A percentile compares a stretch with the other conserved stretches of the same genome.
These are phyloP conservation scores for Chenopodium quinoa DNA, from an alignment of 148 eudicot species.

Conservation along the genomic window DNA sequence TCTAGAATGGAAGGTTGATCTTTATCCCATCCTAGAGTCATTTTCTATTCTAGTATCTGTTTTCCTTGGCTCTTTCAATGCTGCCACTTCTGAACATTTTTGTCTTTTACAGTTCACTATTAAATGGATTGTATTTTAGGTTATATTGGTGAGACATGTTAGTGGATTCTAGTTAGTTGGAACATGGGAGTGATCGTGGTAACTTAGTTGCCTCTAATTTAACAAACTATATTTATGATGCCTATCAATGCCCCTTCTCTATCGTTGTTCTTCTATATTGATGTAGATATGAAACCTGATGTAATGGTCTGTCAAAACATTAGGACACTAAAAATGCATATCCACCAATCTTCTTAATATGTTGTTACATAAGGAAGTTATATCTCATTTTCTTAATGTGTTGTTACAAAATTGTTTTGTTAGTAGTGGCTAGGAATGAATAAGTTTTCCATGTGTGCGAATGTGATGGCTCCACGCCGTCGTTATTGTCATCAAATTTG, in stretches of 20 bases:
- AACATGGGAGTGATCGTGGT: background rate
- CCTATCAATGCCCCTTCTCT: background rate
- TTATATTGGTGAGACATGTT: background rate
- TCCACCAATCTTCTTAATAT: background rate
- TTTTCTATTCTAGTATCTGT: background rate
- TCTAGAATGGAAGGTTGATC: background rate
- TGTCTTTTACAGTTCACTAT: background rate
- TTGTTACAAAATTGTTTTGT: background rate
- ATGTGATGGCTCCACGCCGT: background rate
- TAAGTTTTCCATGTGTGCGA: background rate
- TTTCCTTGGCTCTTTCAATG: background rate
- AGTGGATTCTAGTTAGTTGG: background rate
- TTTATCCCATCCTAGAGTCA: background rate
- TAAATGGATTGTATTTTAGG: background rate
- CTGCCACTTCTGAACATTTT: background rate
- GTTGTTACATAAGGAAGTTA: background rate
- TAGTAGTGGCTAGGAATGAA: background rate
- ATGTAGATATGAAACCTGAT: background rate
- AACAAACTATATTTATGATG: background rate
- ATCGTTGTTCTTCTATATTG: background rate
- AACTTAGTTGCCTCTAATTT: background rate
- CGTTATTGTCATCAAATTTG: too few species aligned
- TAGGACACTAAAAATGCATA: background rate
- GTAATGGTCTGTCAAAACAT: background rate
- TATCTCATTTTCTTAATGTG: background rate